Base-by-base conservation (phyloP, 2,329 filamentous ascomycete genomes). In the Penicillium griseofulvum region DNA sequence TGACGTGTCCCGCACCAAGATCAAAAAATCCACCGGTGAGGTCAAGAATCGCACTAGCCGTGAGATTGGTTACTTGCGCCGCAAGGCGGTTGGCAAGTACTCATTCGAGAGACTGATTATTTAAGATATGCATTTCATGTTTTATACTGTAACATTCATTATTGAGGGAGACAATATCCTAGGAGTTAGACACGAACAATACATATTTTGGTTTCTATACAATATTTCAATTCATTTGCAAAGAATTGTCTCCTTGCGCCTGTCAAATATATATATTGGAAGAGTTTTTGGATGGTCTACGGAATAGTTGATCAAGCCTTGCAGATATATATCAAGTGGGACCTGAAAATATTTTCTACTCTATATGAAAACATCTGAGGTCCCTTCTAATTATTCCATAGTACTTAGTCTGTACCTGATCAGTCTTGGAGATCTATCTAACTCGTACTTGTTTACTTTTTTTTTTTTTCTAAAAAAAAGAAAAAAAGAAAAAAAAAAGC, bases 71-170 rank as follows among this genome's bases (percentile, higher is more conserved):
- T 85, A 89, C 73, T 75, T 95, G 71, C 84, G 88, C 68, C 90
- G 88, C 69, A 88, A 89, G 76, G 87, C 87, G 70, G 87, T 92
- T 58, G 89, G 88, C 53, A 85, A 87, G 62, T 96, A 97, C 76
- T 90, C 89, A 44, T 81, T 93, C 62, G 91, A 96, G 76, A 84
- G 85, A 74, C 86, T 96, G 64, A 74, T 82, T 49, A 78, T 91
- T 65, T 90, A 80, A 62, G 41, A 39, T 38, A 45, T 47, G 55
- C 76, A 57, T 67, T 60, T 56, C 58, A 53, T 63, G 49, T 63
- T 55, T 58, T 39, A 57, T 61, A 58, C 55, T 65, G 57, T 64
- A 64, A 48, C 44, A 56, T 50, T 49, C 31, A 50, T 50, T 47
- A 34, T 55, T 57, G 42, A 53, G 51, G 57, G 55, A 62, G 52